Base-by-base conservation (phyloP, 2,329 filamentous ascomycete species). In the Fusarium metavorans region DNA sequence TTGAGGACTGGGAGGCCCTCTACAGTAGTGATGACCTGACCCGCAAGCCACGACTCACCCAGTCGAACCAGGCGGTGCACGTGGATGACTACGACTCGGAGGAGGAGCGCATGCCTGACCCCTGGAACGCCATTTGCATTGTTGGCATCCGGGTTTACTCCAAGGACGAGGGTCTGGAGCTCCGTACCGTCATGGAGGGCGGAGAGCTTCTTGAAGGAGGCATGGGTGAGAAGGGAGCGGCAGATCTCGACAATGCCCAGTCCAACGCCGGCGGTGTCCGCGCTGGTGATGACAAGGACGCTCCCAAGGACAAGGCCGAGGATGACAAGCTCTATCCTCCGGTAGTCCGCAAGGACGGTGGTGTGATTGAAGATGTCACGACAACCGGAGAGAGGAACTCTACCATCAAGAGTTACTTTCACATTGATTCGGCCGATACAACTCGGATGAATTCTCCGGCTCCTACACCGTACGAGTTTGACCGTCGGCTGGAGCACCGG, bases 121-220 rank as follows among this genome's bases (percentile, higher is more conserved):
- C 89, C 2, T 92, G 91, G 90, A 92, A 92, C 77, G 90, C 90
- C 5, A 86, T 92, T 54, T 88, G 87, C 62, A 88, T 92, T 20
- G 86, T 92, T 0, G 90, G 91, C 0, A 82, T 92, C 61, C 86
- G 89, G 6, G 87, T 92, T 7, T 92, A 92, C 79, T 88, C 88
- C 77, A 90, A 88, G 79, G 88, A 92, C 77, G 85, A 87, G 52
- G 81, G 84, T 35, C 82, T 91, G 4, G 85, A 89, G 79, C 80
- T 90, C n/a, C 84, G 85, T 41, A 86, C 89, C 14, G 87, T 90
- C 23, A 86, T 90, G 81, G 88, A 90, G 77, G 88, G 88, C 43
- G 88, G 87, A 27, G 84, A 86, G 74, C 83, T 90, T 5, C 81
- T 85, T 32, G 88, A 90, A 77, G 86, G 84, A 43, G 88, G 88